phyloP scores from a whole-genome alignment of 805 yeast genomes.

The Wickerhamomyces pijperi region DNA sequence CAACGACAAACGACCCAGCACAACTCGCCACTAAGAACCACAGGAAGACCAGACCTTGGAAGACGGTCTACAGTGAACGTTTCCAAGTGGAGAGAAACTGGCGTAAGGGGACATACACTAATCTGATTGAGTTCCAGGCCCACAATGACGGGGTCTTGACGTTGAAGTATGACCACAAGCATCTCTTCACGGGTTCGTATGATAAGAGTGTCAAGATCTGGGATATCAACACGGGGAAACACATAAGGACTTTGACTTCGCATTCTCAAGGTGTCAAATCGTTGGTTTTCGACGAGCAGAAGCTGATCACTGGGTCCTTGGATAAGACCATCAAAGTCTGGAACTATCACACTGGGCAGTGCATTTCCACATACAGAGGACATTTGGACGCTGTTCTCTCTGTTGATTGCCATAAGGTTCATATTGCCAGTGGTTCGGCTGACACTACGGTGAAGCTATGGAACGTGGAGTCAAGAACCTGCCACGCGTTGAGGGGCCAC shows the following conservation, averaged over 20 bases:
- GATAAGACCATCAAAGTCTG: slow-evolving; percentile 90
- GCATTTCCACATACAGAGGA: slow-evolving; percentile 88
- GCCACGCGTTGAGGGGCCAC: slow-evolving; percentile 89
- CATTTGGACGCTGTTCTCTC: slow-evolving; percentile 79
- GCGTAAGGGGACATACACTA: slow-evolving; percentile 69
- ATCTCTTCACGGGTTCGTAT: slow-evolving; percentile 83
- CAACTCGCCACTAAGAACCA: too few relatives aligned
- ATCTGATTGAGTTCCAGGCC: slow-evolving; percentile 52
- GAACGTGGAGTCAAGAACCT: slow-evolving; percentile 90
- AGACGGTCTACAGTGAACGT: slow-evolving; percentile 84
- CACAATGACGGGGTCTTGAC: slow-evolving; percentile 87
- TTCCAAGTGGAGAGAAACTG: slow-evolving; percentile 88
- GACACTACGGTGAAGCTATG: slow-evolving; percentile 89
- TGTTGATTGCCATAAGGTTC: slow-evolving; percentile 70
- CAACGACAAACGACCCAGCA: not conserved
- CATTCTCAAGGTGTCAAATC: slow-evolving; percentile 83
- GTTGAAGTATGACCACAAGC: slow-evolving; percentile 70
- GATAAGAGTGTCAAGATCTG: slow-evolving; percentile 89
- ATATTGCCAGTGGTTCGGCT: slow-evolving; percentile 88
- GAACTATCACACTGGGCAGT: slow-evolving; percentile 92
- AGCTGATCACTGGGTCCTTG: slow-evolving; percentile 83
- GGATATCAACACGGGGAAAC: slow-evolving; percentile 74
- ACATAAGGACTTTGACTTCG: slow-evolving; percentile 72
- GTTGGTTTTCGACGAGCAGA: slow-evolving; percentile 76
- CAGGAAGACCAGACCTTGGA: slow-evolving; percentile 77